Evolutionary conservation across 2,329 filamentous ascomycete species (phyloP).

Genomic region (Trichophyton equinum): DNA sequence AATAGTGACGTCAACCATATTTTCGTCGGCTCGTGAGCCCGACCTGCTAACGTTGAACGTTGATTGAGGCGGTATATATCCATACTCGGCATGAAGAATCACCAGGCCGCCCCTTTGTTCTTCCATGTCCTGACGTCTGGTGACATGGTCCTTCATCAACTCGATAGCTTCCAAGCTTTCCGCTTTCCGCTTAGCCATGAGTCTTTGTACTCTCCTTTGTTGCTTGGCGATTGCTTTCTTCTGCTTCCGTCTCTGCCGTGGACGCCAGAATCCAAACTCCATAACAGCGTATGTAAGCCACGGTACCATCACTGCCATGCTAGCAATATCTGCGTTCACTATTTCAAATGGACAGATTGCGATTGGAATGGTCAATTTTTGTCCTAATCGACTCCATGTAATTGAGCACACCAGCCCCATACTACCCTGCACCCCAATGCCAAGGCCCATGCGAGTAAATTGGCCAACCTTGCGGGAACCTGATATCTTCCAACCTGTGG

Average conservation of each 20-base stretch:
- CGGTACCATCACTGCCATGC: constrained; percentile 26
- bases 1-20: constrained; percentile 29
- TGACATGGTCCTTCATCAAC: constrained; percentile 31
- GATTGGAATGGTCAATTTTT: constrained; percentile 30
- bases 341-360: constrained; percentile 24
- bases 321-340: constrained; percentile 24
- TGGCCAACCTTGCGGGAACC: constrained; percentile 27
- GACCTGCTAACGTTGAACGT: constrained; percentile 17
- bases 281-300: constrained; percentile 30
- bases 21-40: not conserved
- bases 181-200: constrained; percentile 24
- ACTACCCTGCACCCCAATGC: constrained; percentile 24
- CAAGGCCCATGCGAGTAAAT: constrained; percentile 29
- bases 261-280: constrained; percentile 32
- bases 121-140: constrained; percentile 27
- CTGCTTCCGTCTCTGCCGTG: constrained; percentile 25
- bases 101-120: constrained; percentile 26
- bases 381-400: constrained; percentile 31
- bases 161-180: constrained; percentile 30
- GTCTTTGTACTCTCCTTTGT: constrained; percentile 26
- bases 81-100: constrained; percentile 31
- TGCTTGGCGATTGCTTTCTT: constrained; percentile 24
- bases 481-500: constrained; percentile 24
- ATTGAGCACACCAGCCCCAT: constrained; percentile 28
- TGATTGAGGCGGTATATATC: constrained; percentile 20